Percentiles rank a stretch among this genome's conserved stretches.
Conservation (phyloP, 129 eudicot species). For the Pittosporum tobira region DNA sequence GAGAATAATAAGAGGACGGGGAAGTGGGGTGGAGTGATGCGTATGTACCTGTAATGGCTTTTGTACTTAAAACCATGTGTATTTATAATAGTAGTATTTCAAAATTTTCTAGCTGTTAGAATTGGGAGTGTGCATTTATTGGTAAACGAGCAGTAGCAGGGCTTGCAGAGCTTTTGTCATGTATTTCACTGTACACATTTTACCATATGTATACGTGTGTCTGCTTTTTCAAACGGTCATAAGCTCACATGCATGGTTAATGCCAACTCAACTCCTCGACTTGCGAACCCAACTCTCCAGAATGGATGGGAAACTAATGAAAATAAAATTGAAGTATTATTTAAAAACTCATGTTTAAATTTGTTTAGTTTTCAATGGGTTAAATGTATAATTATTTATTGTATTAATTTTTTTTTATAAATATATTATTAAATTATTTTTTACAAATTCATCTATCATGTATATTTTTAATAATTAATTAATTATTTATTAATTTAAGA, state of each 20-base stretch:
- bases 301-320: too few species aligned
- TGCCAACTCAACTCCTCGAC: conserved; percentile 12
- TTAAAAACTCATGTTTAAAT: too few species aligned
- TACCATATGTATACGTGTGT: conserved; percentile 16
- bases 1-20: conserved; percentile 12
- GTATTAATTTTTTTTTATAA: too few species aligned
- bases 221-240: conserved; percentile 29
- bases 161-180: conserved; percentile 11
- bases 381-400: too few species aligned
- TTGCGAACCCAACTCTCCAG: too few species aligned
- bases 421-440: too few species aligned
- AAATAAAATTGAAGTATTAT: too few species aligned
- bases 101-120: conserved; percentile 1
- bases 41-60: neutral
- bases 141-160: conserved; percentile 11
- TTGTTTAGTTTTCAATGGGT: too few species aligned
- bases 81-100: neutral
- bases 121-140: conserved; percentile 3
- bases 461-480: too few species aligned
- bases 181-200: conserved; percentile 20
- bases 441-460: too few species aligned
- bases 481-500: too few species aligned
- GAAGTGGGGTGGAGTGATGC: conserved; percentile 18
- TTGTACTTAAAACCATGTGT: neutral
- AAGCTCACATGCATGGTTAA: conserved; percentile 15